Percentiles rank a stretch among this genome's conserved stretches.
Evolutionary conservation across 805 yeast genomes (phyloP).

Genomic region (Phaffomyces thermotolerans): DNA sequence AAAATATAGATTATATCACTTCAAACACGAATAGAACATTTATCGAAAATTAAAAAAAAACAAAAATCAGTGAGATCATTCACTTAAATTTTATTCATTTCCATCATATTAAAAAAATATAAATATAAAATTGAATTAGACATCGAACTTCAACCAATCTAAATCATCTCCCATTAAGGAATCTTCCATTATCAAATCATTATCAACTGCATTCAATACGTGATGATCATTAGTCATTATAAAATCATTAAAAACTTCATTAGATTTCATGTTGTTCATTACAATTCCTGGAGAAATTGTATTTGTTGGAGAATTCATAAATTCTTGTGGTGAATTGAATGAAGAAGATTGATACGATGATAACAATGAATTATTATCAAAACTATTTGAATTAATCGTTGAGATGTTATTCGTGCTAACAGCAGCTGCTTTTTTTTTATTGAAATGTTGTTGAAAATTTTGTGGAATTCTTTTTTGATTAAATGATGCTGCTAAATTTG

Average conservation of each 20-base stretch:
- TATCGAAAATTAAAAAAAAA: no score
- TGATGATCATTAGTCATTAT: conserved; percentile 4
- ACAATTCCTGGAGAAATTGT: conserved; percentile 3
- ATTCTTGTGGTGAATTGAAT: conserved; percentile 1
- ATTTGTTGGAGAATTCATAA: neutral
- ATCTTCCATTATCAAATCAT: conserved; percentile 9
- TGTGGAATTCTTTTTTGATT: conserved; percentile 25
- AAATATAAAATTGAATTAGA: no score
- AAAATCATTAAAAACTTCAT: conserved; percentile 2
- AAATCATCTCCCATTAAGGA: conserved; percentile 17
- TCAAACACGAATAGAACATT: no score
- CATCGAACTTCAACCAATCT: conserved; percentile 26
- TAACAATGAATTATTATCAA: neutral
- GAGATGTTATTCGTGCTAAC: neutral
- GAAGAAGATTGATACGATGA: neutral
- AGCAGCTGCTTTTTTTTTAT: neutral
- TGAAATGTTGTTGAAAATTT: conserved; percentile 12
- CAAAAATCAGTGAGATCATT: no score
- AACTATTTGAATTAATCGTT: no score
- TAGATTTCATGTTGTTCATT: neutral
- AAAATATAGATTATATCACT: no score
- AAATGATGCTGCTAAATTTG: conserved; percentile 21
- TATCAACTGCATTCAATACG: conserved; percentile 1
- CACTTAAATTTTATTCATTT: no score
- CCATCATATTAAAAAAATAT: no score